Conservation (phyloP, 768 basidiomycete genomes). For the Mycena indigotica region DNA sequence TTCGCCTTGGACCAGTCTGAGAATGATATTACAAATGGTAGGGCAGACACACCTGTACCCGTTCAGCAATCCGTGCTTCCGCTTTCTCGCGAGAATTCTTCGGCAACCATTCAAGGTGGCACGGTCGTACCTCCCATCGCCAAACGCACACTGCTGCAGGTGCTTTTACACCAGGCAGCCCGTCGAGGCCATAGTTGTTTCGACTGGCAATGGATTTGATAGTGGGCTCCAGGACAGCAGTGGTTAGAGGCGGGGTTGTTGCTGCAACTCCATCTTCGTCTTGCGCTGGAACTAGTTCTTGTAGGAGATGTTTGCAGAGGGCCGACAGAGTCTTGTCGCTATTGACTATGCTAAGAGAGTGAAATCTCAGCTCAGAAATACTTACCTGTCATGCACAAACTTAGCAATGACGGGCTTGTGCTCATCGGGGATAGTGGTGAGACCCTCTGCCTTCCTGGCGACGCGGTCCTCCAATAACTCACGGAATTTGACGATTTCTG, state of each 20-base stretch:
- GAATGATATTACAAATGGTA: constrained; percentile 1
- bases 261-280: constrained; percentile 58
- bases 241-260: constrained; percentile 42
- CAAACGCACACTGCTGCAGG: constrained; percentile 73
- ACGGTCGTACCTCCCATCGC: constrained; percentile 82
- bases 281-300: constrained; percentile 64
- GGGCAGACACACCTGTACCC: constrained; percentile 55
- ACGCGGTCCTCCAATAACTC: constrained; percentile 65
- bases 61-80: constrained; percentile 61
- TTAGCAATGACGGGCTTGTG: constrained; percentile 79
- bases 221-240: constrained; percentile 62
- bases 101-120: constrained; percentile 64
- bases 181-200: constrained; percentile 80
- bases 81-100: constrained; percentile 65
- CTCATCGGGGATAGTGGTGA: constrained; percentile 64
- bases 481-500: constrained; percentile 79
- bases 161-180: constrained; percentile 47
- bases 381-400: constrained; percentile 81
- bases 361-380: background rate
- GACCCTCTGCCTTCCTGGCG: constrained; percentile 47
- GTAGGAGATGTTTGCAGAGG: constrained; percentile 70
- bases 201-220: constrained; percentile 67
- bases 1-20: constrained; percentile 65
- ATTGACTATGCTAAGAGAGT: constrained; percentile 4
- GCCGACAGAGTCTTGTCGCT: constrained; percentile 73